These are phyloP conservation scores for Pestalotiopsis sp. DNA, from an alignment of 2,329 filamentous ascomycete genomes.

Conservation along the genomic window DNA sequence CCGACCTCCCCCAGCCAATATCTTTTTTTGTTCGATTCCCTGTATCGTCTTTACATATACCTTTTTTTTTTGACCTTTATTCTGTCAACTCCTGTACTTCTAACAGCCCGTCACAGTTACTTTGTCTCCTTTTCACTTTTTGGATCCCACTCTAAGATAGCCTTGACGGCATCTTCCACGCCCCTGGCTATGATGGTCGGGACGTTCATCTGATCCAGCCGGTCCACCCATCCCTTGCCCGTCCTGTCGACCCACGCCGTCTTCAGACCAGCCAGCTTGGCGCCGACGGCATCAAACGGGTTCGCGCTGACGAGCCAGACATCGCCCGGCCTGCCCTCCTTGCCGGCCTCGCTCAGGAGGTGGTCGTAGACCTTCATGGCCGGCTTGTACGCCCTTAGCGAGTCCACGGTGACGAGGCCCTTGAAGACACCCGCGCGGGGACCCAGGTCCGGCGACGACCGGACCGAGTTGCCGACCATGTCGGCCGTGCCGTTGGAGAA, in stretches of 20 bases:
- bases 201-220: slow-evolving; percentile 47
- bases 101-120: not conserved
- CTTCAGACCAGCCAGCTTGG: slow-evolving; percentile 61
- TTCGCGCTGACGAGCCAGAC: slow-evolving; percentile 75
- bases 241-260: slow-evolving; percentile 69
- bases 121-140: not conserved
- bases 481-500: slow-evolving; percentile 71
- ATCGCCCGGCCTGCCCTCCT: slow-evolving; percentile 43
- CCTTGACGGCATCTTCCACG: slow-evolving; percentile 58
- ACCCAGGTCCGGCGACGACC: slow-evolving; percentile 56
- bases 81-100: not conserved
- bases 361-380: slow-evolving; percentile 63
- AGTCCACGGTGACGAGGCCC: slow-evolving; percentile 64
- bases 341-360: slow-evolving; percentile 53
- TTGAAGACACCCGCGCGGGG: slow-evolving; percentile 50
- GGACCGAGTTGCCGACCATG: slow-evolving; percentile 66
- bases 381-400: slow-evolving; percentile 66
- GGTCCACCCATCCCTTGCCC: slow-evolving; percentile 67
- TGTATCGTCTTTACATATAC: not conserved
- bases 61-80: not conserved
- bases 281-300: slow-evolving; percentile 73
- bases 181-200: slow-evolving; percentile 58
- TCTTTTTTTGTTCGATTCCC: not conserved
- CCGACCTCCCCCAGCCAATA: not conserved
- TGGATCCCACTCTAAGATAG: slow-evolving; percentile 27